phyloP scores from a whole-genome alignment of 345 rosid genomes.

The Brassica napus region Da-Ae NC_063445.1:36008501-36009000 shows the following conservation, averaged over 20 bases:
- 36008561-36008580: not conserved
- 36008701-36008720: constrained; percentile 85
- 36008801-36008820: constrained; percentile 50
- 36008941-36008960: constrained; percentile 73
- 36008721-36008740: constrained; percentile 87
- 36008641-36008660: constrained; percentile 95
- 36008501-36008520: not conserved
- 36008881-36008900: not conserved
- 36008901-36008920: not conserved
- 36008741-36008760: constrained; percentile 98
- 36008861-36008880: not conserved
- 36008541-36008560: not conserved
- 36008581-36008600: not conserved
- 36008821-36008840: constrained; percentile 3
- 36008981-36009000: constrained; percentile 94
- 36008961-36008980: constrained; percentile 59
- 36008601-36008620: constrained; percentile 15
- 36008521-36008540: constrained; percentile 17
- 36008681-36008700: constrained; percentile 91
- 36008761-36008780: constrained; percentile 71
- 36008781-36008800: constrained; percentile 63
- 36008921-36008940: constrained; percentile 2
- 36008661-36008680: constrained; percentile 93
- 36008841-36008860: not conserved
- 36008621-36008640: constrained; percentile 96